phyloP scores from a whole-genome alignment of 2,329 filamentous ascomycete genomes.

The Sporothrix schenckii region DNA sequence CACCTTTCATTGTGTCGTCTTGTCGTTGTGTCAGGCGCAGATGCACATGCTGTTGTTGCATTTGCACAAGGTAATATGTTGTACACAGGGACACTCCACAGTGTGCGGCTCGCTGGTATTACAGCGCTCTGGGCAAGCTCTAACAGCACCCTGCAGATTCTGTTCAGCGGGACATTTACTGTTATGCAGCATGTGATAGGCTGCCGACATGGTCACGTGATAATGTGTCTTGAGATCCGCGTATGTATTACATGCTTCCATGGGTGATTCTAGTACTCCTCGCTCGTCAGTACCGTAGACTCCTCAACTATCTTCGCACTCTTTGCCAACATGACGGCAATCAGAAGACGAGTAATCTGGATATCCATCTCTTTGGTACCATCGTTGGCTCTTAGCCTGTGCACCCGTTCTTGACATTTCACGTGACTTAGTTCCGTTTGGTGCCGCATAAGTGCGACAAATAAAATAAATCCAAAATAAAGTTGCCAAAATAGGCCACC shows the following conservation, averaged over 20 bases:
- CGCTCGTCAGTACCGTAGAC: too few species aligned
- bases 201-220: neutral
- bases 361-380: too few species aligned
- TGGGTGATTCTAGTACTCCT: neutral
- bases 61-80: neutral
- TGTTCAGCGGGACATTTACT: neutral
- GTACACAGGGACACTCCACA: neutral
- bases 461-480: conserved; percentile 22
- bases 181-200: conserved; percentile 5
- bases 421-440: neutral
- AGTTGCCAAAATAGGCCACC: neutral
- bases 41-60: neutral
- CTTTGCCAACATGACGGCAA: too few species aligned
- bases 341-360: too few species aligned
- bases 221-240: too few species aligned
- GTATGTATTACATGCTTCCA: neutral
- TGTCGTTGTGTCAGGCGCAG: neutral
- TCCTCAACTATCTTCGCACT: too few species aligned
- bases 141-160: neutral
- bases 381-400: too few species aligned
- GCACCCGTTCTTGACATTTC: neutral
- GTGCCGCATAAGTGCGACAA: neutral
- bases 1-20: conserved; percentile 22
- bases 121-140: conserved; percentile 2
- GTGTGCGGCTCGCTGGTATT: neutral